Conservation (phyloP, 2,329 filamentous ascomycete genomes). For the Lasiodiplodia sp. region DNA sequence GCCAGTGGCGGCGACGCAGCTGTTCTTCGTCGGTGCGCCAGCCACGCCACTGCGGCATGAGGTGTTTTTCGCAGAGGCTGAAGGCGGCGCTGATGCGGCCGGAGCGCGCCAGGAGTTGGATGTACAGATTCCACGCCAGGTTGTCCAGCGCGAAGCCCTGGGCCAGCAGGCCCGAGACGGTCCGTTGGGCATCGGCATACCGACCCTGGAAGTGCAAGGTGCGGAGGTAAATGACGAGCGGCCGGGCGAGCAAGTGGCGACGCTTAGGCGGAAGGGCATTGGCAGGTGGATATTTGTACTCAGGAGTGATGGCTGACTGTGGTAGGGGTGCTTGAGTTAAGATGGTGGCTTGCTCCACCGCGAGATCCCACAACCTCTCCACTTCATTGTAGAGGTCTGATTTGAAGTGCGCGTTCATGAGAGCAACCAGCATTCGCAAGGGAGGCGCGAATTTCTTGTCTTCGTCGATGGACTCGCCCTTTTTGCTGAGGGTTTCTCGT, state of each 20-base stretch:
- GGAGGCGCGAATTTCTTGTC: constrained; percentile 51
- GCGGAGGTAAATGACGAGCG: constrained; percentile 61
- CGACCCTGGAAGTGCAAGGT: constrained; percentile 62
- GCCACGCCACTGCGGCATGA: constrained; percentile 81
- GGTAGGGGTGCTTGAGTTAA: constrained; percentile 42
- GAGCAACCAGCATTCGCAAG: constrained; percentile 63
- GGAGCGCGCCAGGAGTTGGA: constrained; percentile 70
- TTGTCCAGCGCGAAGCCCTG: constrained; percentile 78
- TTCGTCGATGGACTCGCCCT: not conserved
- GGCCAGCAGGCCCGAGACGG: constrained; percentile 63
- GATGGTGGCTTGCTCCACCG: constrained; percentile 46
- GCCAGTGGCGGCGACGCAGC: constrained; percentile 37
- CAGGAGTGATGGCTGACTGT: constrained; percentile 33
- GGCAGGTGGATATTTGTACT: constrained; percentile 21
- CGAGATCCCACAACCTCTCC: constrained; percentile 70
- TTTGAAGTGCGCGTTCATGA: constrained; percentile 72
- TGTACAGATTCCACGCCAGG: constrained; percentile 80
- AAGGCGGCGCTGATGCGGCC: constrained; percentile 73
- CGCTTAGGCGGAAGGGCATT: constrained; percentile 41
- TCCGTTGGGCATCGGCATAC: constrained; percentile 38
- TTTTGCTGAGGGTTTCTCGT: not conserved
- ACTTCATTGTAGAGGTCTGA: constrained; percentile 67
- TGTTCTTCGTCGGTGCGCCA: constrained; percentile 60
- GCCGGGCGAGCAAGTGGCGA: constrained; percentile 57
- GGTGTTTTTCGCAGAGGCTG: constrained; percentile 72